Evolutionary conservation across 2,329 filamentous ascomycete species (phyloP).

Genomic region (Coleophoma cylindrospora): DNA sequence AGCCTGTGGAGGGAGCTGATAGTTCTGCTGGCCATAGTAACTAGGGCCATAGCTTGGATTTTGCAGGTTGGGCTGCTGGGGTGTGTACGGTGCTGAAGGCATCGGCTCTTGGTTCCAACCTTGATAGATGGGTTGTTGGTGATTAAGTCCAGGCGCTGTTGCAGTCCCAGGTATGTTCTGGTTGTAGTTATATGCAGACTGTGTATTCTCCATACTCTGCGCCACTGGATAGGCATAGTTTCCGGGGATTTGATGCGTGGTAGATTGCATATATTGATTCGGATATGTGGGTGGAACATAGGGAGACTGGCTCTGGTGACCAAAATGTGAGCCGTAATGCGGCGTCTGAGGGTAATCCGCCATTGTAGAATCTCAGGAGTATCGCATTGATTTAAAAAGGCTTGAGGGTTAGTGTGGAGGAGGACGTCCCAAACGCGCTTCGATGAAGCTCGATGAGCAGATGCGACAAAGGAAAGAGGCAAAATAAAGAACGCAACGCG

Average conservation of each 20-base stretch:
- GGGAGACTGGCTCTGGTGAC: slow-evolving; percentile 15
- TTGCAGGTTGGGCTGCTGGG: slow-evolving; percentile 9
- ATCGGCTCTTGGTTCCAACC: slow-evolving; percentile 24
- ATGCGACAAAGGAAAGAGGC: slow-evolving; percentile 17
- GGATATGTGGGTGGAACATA: slow-evolving; percentile 20
- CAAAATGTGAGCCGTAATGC: slow-evolving; percentile 31
- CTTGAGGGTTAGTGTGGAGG: slow-evolving; percentile 11
- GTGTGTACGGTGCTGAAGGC: slow-evolving; percentile 16
- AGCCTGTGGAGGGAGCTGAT: slow-evolving; percentile 10
- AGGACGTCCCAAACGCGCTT: slow-evolving; percentile 10
- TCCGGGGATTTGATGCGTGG: slow-evolving; percentile 9
- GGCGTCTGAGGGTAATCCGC: slow-evolving; percentile 40
- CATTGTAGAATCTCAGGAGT: slow-evolving; percentile 27
- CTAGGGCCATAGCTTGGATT: slow-evolving; percentile 12
- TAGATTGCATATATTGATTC: slow-evolving; percentile 18
- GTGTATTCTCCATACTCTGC: slow-evolving; percentile 17
- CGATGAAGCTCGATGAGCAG: slow-evolving; percentile 15
- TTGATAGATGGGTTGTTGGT: slow-evolving; percentile 21
- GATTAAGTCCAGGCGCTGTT: slow-evolving; percentile 19
- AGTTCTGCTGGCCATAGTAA: slow-evolving; percentile 14
- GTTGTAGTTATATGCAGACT: slow-evolving; percentile 24
- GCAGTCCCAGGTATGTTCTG: slow-evolving; percentile 16
- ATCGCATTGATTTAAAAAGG: slow-evolving; percentile 11
- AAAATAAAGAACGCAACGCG: slow-evolving; percentile 2
- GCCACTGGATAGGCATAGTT: slow-evolving; percentile 14